A percentile compares a stretch with the other conserved stretches of the same genome.
Evolutionary conservation across 345 rosid species (phyloP).

Genomic region (Ceriops decandra): DNA sequence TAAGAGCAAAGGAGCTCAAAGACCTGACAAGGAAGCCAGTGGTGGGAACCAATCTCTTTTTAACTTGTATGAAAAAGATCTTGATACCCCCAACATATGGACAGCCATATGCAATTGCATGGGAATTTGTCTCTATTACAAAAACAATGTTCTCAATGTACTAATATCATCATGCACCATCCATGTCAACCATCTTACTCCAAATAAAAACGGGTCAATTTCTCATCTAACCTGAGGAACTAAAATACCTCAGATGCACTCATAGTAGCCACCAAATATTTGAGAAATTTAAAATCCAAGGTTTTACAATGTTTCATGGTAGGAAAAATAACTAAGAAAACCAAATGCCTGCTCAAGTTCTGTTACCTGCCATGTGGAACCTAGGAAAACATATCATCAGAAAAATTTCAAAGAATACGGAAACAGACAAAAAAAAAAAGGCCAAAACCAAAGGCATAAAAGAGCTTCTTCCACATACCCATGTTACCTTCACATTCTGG

Average conservation of each 20-base stretch:
- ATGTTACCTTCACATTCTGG: conserved; percentile 21
- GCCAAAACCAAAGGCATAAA: background rate
- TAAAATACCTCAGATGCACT: background rate
- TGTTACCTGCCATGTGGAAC: conserved; percentile 42
- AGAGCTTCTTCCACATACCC: conserved; percentile 24
- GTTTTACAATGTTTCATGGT: background rate
- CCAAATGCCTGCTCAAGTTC: conserved; percentile 15
- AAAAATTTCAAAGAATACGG: background rate
- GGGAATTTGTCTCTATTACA: too few species aligned
- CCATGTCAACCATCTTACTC: background rate
- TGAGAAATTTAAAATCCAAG: background rate
- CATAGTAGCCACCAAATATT: background rate
- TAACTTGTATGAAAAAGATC: too few species aligned
- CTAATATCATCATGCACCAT: background rate
- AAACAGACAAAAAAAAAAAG: background rate
- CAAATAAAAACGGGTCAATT: background rate
- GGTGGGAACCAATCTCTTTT: background rate
- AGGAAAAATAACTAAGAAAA: conserved; percentile 6
- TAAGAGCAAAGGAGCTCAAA: background rate
- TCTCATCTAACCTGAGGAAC: background rate
- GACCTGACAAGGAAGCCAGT: background rate
- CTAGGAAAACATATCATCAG: conserved; percentile 31
- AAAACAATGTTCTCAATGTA: background rate
- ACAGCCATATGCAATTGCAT: background rate
- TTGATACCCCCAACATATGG: background rate